Percentiles rank a stretch among this genome's conserved stretches.
Conservation (phyloP, 2,329 filamentous ascomycete species). For the Colletotrichum caudatum region DNA sequence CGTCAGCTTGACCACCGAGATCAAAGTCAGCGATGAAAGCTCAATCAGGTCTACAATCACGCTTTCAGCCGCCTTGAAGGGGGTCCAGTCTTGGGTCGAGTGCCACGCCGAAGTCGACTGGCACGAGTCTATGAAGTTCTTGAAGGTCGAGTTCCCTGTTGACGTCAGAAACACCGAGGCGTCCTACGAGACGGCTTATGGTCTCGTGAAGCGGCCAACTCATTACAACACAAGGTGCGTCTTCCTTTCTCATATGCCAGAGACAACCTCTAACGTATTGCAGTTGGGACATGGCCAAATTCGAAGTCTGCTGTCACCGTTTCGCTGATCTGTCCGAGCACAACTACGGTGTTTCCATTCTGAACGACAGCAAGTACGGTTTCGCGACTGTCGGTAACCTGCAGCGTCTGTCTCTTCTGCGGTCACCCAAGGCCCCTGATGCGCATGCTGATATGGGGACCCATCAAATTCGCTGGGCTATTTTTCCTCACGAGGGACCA, state of each 20-base stretch:
- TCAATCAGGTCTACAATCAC: conserved; percentile 89
- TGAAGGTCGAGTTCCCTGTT: conserved; percentile 98
- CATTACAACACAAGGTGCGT: conserved; percentile 90
- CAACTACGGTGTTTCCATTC: conserved; percentile 89
- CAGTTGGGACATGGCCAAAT: conserved; percentile 96
- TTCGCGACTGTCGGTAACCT: conserved; percentile 90
- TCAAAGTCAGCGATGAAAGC: conserved; percentile 87
- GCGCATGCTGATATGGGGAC: conserved; percentile 93
- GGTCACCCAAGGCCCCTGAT: conserved; percentile 92
- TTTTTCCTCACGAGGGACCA: conserved; percentile 83
- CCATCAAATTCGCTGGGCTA: conserved; percentile 89
- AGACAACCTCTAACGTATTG: conserved; percentile 2
- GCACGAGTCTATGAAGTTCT: conserved; percentile 96
- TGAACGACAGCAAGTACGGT: conserved; percentile 97
- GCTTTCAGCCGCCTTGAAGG: conserved; percentile 75
- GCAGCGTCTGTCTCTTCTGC: conserved; percentile 89
- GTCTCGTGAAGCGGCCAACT: conserved; percentile 87
- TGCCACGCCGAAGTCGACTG: conserved; percentile 92
- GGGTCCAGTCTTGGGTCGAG: conserved; percentile 78
- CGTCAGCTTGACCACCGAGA: conserved; percentile 85
- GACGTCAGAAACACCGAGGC: conserved; percentile 92
- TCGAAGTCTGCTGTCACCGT: conserved; percentile 95
- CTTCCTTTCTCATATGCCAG: neutral
- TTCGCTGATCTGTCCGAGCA: conserved; percentile 92
- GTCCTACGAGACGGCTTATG: conserved; percentile 94